These are phyloP conservation scores for Populus tomentosa DNA, from an alignment of 441 rosid species.

Conservation along the genomic window DNA sequence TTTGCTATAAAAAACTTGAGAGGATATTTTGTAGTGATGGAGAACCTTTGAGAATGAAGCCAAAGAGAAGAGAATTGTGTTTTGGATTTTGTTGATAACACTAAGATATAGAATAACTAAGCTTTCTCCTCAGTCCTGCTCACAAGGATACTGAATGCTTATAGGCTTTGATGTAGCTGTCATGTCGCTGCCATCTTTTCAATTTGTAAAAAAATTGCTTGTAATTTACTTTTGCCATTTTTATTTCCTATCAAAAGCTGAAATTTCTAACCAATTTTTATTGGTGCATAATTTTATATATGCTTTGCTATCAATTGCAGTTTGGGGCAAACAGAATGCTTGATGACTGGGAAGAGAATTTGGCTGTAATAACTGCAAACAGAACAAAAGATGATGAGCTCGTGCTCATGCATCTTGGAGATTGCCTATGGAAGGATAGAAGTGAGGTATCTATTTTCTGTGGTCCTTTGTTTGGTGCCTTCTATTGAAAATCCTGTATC, in stretches of 20 bases:
- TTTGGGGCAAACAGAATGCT: conserved; percentile 77
- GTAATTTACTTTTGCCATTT: not conserved
- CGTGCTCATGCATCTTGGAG: conserved; percentile 96
- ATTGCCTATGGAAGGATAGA: conserved; percentile 95
- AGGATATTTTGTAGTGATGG: not conserved
- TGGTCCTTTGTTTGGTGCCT: conserved; percentile 8
- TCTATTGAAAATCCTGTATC: conserved; percentile 3
- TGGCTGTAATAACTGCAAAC: conserved; percentile 95
- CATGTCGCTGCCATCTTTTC: not conserved
- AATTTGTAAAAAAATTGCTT: not conserved
- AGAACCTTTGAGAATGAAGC: not conserved
- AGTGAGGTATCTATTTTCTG: conserved; percentile 62
- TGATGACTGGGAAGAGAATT: conserved; percentile 96
- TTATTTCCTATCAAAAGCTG: not conserved
- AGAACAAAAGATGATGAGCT: conserved; percentile 95
- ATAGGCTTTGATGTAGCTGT: not conserved
- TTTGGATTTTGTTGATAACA: not conserved
- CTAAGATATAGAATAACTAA: not conserved
- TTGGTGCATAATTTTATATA: not conserved
- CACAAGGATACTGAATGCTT: not conserved
- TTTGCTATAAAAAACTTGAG: not conserved
- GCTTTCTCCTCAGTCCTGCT: not conserved
- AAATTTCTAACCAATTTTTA: not conserved
- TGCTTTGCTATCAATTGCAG: conserved; percentile 34
- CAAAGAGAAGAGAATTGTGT: not conserved